Conservation (phyloP, 129 eudicot genomes). For the Deinandra increscens region DNA sequence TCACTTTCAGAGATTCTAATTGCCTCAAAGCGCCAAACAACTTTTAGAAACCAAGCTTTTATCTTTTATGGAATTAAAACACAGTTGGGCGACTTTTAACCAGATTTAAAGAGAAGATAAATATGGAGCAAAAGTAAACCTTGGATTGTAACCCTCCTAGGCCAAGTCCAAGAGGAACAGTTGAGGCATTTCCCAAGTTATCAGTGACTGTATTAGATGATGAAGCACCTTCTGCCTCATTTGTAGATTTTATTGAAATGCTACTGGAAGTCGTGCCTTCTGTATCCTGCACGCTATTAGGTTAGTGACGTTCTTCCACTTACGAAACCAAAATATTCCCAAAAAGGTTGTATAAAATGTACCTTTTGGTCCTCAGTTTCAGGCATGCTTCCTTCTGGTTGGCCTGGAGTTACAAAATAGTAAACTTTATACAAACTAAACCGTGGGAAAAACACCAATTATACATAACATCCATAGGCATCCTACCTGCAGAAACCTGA, state of each 20-base stretch:
- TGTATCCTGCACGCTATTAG: conserved; percentile 31
- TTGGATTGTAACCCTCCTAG: conserved; percentile 87
- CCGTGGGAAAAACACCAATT: background rate
- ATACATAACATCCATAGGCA: background rate
- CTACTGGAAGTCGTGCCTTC: conserved; percentile 34
- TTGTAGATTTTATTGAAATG: conserved; percentile 24
- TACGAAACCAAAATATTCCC: background rate
- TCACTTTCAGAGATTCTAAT: no score
- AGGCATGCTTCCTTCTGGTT: conserved; percentile 40
- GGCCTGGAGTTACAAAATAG: conserved; percentile 36
- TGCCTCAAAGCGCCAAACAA: background rate
- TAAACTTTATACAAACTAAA: conserved; percentile 6
- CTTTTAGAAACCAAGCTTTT: background rate
- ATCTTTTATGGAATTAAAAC: background rate
- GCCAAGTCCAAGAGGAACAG: conserved; percentile 88
- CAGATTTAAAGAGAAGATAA: background rate
- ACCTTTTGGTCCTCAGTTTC: conserved; percentile 37
- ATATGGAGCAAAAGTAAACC: conserved; percentile 39
- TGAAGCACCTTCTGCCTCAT: conserved; percentile 32
- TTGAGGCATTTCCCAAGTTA: conserved; percentile 38
- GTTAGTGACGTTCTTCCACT: conserved; percentile 17
- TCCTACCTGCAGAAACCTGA: conserved; percentile 46
- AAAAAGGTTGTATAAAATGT: conserved; percentile 18
- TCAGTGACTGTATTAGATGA: conserved; percentile 30
- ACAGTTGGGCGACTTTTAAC: background rate